phyloP scores from a whole-genome alignment of 495 filamentous ascomycete genomes.

The Penicillium bialowiezense region DNA sequence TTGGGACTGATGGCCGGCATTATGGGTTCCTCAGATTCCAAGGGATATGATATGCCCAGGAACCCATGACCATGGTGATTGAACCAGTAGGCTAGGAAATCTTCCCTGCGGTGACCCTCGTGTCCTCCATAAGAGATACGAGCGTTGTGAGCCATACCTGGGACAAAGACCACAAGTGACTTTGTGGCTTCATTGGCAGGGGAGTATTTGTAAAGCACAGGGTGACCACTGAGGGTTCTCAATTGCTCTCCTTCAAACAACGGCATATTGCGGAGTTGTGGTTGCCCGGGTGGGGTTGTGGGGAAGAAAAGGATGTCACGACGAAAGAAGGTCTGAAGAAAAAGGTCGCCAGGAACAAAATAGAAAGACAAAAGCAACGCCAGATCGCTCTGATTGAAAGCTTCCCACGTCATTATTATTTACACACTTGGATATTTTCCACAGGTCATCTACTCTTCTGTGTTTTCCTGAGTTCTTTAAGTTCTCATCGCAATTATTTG shows the following conservation, averaged over 20 bases:
- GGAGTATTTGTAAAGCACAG: constrained; percentile 8
- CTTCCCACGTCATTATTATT: no score
- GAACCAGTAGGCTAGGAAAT: constrained; percentile 14
- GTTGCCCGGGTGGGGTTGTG: neutral
- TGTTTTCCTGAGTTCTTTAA: no score
- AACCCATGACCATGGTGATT: constrained; percentile 9
- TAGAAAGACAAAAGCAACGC: no score
- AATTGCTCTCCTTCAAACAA: neutral
- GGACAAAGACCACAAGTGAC: constrained; percentile 9
- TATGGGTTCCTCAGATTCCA: constrained; percentile 5
- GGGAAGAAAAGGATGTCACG: no score
- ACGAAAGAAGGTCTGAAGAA: no score
- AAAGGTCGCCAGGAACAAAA: no score
- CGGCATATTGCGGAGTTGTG: no score
- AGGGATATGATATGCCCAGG: constrained; percentile 14
- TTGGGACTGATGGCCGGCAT: constrained; percentile 3
- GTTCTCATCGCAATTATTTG: no score
- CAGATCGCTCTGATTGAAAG: no score
- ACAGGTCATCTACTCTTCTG: no score
- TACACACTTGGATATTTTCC: no score
- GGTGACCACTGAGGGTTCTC: neutral
- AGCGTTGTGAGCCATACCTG: constrained; percentile 11
- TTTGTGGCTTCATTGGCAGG: neutral
- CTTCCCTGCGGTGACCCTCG: neutral
- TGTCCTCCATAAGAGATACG: constrained; percentile 13